These are phyloP conservation scores for Gossypium bickii DNA, from an alignment of 345 rosid species.

Conservation along the genomic window DNA sequence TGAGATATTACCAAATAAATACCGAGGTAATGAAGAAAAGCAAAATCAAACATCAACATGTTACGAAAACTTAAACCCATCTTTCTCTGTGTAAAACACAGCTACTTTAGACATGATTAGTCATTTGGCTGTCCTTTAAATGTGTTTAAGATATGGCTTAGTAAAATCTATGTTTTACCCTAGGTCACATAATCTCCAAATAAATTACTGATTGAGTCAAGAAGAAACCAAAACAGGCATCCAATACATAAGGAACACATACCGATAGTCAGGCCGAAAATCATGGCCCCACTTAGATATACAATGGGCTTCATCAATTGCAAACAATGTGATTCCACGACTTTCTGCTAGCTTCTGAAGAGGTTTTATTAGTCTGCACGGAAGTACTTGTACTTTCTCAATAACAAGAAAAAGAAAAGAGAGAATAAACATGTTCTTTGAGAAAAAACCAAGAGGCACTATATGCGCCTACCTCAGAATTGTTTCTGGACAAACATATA, in stretches of 20 bases:
- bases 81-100: not conserved
- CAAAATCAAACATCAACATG: not conserved
- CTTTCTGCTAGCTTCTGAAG: conserved; percentile 70
- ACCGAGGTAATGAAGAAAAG: not conserved
- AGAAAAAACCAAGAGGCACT: not conserved
- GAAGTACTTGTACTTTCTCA: conserved; percentile 11
- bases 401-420: conserved; percentile 3
- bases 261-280: conserved; percentile 87
- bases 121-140: not conserved
- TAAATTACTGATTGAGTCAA: not conserved
- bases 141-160: not conserved
- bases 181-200: not conserved
- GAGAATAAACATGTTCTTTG: conserved; percentile 1
- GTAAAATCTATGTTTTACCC: not conserved
- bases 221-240: not conserved
- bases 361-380: conserved; percentile 58
- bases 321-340: conserved; percentile 80
- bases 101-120: not conserved
- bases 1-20: not conserved
- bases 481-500: conserved; percentile 91
- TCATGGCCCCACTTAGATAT: conserved; percentile 98
- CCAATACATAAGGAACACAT: not conserved
- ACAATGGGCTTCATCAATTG: conserved; percentile 89
- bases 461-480: conserved; percentile 44
- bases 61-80: not conserved